phyloP scores from a whole-genome alignment of 345 rosid genomes.

The Barbarea vulgaris region DNA sequence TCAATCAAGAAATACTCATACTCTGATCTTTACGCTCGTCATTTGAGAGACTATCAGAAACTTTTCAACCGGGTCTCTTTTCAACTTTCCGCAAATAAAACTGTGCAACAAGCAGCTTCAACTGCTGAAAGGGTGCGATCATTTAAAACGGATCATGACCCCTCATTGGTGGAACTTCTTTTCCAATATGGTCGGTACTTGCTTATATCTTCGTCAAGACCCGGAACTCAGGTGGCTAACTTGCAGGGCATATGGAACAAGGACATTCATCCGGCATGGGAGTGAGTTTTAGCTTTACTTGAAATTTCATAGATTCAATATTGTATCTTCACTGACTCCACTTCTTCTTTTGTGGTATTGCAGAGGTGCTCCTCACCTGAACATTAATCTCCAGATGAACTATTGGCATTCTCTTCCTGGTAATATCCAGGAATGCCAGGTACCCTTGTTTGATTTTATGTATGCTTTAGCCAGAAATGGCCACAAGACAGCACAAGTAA shows the following conservation, averaged over 20 bases:
- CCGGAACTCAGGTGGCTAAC: constrained; percentile 93
- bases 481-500: constrained; percentile 82
- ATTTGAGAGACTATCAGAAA: constrained; percentile 70
- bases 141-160: constrained; percentile 79
- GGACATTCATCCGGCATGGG: constrained; percentile 81
- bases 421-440: constrained; percentile 86
- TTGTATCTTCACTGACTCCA: background rate
- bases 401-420: constrained; percentile 93
- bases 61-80: constrained; percentile 78
- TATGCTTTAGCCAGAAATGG: constrained; percentile 73
- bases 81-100: constrained; percentile 49
- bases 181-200: constrained; percentile 88
- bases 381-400: constrained; percentile 96
- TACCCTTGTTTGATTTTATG: constrained; percentile 80
- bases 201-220: constrained; percentile 86
- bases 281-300: constrained; percentile 52
- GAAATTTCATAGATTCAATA: background rate
- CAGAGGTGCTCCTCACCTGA: constrained; percentile 92
- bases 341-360: constrained; percentile 5
- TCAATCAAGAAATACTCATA: constrained; percentile 55
- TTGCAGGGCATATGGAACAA: constrained; percentile 95
- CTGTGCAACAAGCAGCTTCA: constrained; percentile 39
- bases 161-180: constrained; percentile 75
- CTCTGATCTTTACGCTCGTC: constrained; percentile 65
- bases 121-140: constrained; percentile 76